Percentiles rank a stretch among this genome's conserved stretches.
These are phyloP conservation scores for Knufia fluminis DNA, from an alignment of 2,329 filamentous ascomycete species.

Conservation along the genomic window DNA sequence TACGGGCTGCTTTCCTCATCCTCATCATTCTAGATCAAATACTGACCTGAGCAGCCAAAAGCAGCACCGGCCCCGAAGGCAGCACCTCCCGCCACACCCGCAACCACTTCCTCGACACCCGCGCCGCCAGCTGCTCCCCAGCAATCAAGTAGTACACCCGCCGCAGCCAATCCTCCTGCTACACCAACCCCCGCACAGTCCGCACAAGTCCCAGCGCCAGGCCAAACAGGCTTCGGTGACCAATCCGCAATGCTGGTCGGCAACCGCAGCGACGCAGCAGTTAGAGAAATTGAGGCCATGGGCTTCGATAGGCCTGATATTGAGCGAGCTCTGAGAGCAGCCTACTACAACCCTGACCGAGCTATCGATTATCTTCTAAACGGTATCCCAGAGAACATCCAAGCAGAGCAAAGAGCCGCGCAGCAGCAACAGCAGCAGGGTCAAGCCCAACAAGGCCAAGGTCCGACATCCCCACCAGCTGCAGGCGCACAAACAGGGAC, in stretches of 20 bases:
- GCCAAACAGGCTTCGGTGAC: slow-evolving; percentile 50
- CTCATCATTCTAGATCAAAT: no score
- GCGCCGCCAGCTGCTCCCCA: slow-evolving; percentile 37
- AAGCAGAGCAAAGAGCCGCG: slow-evolving; percentile 56
- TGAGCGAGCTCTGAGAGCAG: slow-evolving; percentile 87
- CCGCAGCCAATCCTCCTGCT: slow-evolving; percentile 42
- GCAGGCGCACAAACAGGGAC: slow-evolving; percentile 27
- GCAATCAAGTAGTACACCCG: slow-evolving; percentile 48
- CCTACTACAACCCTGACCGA: slow-evolving; percentile 93
- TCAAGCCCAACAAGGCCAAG: slow-evolving; percentile 17
- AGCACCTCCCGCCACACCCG: slow-evolving; percentile 46
- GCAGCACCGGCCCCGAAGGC: slow-evolving; percentile 39
- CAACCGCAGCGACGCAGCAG: slow-evolving; percentile 67
- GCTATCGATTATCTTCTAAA: slow-evolving; percentile 92
- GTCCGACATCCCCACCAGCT: slow-evolving; percentile 29
- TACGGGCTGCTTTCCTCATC: no score
- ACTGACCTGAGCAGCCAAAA: slow-evolving; percentile 55
- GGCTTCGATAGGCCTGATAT: slow-evolving; percentile 84
- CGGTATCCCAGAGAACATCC: slow-evolving; percentile 79
- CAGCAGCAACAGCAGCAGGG: slow-evolving; percentile 23
- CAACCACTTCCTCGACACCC: slow-evolving; percentile 43
- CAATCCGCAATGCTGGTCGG: slow-evolving; percentile 81
- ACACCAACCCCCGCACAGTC: slow-evolving; percentile 36
- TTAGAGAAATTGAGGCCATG: slow-evolving; percentile 95
- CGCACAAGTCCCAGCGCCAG: slow-evolving; percentile 39